phyloP scores from a whole-genome alignment of 257 asterid species.

The Solanum chmielewskii region DNA sequence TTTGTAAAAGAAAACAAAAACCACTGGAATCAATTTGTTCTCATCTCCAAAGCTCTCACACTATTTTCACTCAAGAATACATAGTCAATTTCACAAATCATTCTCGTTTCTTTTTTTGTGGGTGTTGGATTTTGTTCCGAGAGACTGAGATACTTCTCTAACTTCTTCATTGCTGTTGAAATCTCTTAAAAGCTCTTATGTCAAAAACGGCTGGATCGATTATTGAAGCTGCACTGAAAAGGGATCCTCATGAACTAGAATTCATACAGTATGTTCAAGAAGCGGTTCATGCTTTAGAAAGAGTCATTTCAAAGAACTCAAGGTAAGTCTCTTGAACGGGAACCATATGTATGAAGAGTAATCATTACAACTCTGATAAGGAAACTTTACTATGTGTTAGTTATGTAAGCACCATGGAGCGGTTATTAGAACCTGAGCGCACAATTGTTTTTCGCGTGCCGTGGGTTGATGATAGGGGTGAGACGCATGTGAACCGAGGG shows the following conservation, averaged over 20 bases:
- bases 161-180: conserved; percentile 17
- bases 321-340: conserved; percentile 31
- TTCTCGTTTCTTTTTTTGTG: not conserved
- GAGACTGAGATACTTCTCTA: not conserved
- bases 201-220: conserved; percentile 98
- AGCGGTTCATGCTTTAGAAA: conserved; percentile 89
- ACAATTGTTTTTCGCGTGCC: conserved; percentile 85
- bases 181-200: conserved; percentile 69
- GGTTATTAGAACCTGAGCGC: conserved; percentile 93
- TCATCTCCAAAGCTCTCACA: not conserved
- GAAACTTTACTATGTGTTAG: conserved; percentile 32
- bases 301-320: conserved; percentile 92
- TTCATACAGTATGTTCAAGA: conserved; percentile 93
- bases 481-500: conserved; percentile 91
- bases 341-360: not conserved
- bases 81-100: not conserved
- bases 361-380: conserved; percentile 3
- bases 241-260: conserved; percentile 95
- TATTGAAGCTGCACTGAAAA: conserved; percentile 88
- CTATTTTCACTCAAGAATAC: not conserved
- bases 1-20: not conserved
- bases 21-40: not conserved
- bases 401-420: conserved; percentile 88
- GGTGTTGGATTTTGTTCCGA: not conserved
- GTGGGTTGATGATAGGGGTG: conserved; percentile 97